phyloP scores from a whole-genome alignment of 176 grass and related monocot genomes.

The Themeda triandra region DNA sequence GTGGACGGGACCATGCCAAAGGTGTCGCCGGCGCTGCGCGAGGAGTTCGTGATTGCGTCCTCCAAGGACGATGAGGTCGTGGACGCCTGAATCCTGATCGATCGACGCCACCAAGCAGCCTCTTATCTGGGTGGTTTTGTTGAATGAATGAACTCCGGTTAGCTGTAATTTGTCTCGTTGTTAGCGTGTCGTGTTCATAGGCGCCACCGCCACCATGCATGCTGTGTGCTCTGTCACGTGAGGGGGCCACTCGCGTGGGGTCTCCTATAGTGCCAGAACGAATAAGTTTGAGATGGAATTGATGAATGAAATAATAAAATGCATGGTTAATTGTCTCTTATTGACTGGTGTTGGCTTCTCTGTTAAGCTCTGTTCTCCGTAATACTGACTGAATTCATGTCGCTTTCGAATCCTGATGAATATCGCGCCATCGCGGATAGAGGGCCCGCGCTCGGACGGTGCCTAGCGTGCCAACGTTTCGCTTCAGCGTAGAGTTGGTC shows the following conservation, averaged over 20 bases:
- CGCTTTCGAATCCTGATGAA: too few species aligned
- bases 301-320: neutral
- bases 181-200: neutral
- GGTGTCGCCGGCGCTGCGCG: too few species aligned
- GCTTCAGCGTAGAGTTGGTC: too few species aligned
- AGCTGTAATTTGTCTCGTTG: neutral
- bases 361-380: too few species aligned
- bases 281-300: neutral
- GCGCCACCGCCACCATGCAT: too few species aligned
- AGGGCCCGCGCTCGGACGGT: too few species aligned
- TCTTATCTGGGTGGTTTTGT: neutral
- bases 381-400: too few species aligned
- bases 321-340: neutral
- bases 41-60: too few species aligned
- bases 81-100: constrained; percentile 47
- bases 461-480: too few species aligned
- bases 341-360: neutral
- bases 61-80: constrained; percentile 60
- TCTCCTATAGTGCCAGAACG: neutral
- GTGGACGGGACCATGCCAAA: too few species aligned
- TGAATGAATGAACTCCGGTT: neutral
- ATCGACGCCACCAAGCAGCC: neutral
- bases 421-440: too few species aligned
- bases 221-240: neutral
- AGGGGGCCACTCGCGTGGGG: neutral